Evolutionary conservation across 495 filamentous ascomycete genomes (phyloP).

Genomic region (Hyaloscypha variabilis): DNA sequence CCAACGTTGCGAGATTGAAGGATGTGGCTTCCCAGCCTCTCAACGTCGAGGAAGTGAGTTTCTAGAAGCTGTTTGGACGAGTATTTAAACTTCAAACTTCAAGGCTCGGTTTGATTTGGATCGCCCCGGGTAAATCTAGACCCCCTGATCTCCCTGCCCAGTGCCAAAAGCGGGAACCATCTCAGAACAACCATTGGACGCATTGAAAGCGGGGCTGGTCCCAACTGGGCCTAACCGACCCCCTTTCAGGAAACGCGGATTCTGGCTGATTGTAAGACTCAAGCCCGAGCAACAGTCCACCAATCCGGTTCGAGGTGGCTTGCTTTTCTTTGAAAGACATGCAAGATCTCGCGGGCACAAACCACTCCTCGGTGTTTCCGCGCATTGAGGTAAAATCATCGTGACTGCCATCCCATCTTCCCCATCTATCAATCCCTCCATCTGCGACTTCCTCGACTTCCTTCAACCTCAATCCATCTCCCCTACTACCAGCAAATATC

Average conservation of each 20-base stretch:
- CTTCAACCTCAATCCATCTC: not conserved
- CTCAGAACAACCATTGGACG: not conserved
- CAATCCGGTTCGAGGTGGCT: not conserved
- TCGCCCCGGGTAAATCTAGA: no score
- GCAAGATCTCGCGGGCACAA: not conserved
- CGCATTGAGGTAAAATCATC: not conserved
- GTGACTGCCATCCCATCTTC: not conserved
- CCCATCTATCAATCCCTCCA: not conserved
- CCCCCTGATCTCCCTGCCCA: no score
- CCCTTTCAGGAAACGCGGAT: not conserved
- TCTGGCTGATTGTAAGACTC: not conserved
- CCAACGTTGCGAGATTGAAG: no score
- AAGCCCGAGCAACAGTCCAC: not conserved
- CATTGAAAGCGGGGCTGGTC: not conserved
- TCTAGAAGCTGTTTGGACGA: no score
- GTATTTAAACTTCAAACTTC: no score
- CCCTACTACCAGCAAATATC: not conserved
- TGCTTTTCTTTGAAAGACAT: not conserved
- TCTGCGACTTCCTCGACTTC: not conserved
- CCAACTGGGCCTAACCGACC: not conserved
- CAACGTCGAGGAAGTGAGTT: no score
- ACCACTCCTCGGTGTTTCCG: no score
- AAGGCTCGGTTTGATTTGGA: no score
- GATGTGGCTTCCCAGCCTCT: no score
- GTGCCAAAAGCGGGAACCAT: no score